Evolutionary conservation across 2,329 filamentous ascomycete genomes (phyloP), one percentile per base, ranked within the genome.

Genomic region (Penicillium sp.): DNA sequence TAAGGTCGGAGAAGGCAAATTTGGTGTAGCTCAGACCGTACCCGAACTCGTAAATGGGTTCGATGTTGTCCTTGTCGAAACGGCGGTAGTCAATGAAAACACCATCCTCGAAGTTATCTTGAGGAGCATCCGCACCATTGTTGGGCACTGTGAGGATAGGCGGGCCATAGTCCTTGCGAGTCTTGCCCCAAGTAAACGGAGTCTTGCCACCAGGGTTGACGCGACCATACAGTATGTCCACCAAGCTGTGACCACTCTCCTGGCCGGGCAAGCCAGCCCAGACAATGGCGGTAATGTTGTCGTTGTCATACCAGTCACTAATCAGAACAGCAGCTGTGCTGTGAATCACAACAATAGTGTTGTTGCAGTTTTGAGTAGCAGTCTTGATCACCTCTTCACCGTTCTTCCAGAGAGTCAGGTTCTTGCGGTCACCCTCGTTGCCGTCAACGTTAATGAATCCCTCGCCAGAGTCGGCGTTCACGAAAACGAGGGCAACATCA

Each of bases 281-380:
- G 19, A 92, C 78, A 56, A 93, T 87, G 38, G 87, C 89, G 49
- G 87, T 89, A 62, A 93, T 83, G 68, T 90, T 91, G 4, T 84
- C 83, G 67, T 89, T 75, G 56, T 78, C 69, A 35, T 79, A 74
- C 77, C 78, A 81, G 48, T 90, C 84, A 13, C 86, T 85, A 25
- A 97, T 76, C 0, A 95, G 78, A 5, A 95, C 89, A 0, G 93
- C 86, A 0, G 92, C 92, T 4, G 88, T 85, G 1, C 89, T 91
- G 79, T 97, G 93, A 58, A 97, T 88, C 57, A 97, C 86, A 17
- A 97, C 90, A 59, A 97, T 89, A 13, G 92, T 96, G 82, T 97
- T 96, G 78, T 88, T 86, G 81, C 89, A 93, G 61, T 86, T 72
- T 8, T 86, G 81, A 0, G 91, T 87, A 12, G 96, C 90, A 48